Conservation (phyloP, 2,329 filamentous ascomycete species). For the Sclerotinia spermophila region DNA sequence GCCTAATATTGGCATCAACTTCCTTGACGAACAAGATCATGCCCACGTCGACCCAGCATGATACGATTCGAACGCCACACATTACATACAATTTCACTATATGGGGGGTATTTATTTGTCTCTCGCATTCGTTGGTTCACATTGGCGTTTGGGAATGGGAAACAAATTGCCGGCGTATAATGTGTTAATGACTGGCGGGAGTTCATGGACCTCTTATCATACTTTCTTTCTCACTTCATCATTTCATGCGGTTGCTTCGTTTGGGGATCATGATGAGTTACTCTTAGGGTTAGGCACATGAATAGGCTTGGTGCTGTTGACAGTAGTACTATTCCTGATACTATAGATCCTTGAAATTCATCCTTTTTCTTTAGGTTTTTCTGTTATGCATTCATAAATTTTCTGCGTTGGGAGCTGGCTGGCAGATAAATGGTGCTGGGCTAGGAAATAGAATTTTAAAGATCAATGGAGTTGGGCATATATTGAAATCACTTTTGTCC, state of each 20-base stretch:
- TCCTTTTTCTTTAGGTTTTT: background rate
- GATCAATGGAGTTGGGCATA: background rate
- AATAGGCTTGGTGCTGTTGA: background rate
- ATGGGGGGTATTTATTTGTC: slow-evolving; percentile 10
- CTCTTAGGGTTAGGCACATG: background rate
- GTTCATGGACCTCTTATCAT: slow-evolving; percentile 2
- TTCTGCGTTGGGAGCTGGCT: background rate
- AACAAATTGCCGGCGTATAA: slow-evolving; percentile 9
- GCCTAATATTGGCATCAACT: background rate
- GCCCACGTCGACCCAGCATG: background rate
- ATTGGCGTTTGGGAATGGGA: slow-evolving; percentile 17
- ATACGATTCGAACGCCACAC: background rate
- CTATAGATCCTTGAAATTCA: background rate
- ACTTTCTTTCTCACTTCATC: background rate
- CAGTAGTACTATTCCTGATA: background rate
- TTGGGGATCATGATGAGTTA: background rate
- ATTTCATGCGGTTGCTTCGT: background rate
- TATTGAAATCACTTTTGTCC: background rate
- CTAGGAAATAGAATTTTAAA: slow-evolving; percentile 4
- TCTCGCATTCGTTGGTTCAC: slow-evolving; percentile 15
- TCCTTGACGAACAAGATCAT: background rate
- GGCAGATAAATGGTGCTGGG: background rate
- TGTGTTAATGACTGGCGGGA: slow-evolving; percentile 3
- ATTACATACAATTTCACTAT: slow-evolving; percentile 17
- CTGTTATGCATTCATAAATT: background rate